These are phyloP conservation scores for Silene vulgaris DNA, from an alignment of 179 eudicot genomes.

Conservation along the genomic window DNA sequence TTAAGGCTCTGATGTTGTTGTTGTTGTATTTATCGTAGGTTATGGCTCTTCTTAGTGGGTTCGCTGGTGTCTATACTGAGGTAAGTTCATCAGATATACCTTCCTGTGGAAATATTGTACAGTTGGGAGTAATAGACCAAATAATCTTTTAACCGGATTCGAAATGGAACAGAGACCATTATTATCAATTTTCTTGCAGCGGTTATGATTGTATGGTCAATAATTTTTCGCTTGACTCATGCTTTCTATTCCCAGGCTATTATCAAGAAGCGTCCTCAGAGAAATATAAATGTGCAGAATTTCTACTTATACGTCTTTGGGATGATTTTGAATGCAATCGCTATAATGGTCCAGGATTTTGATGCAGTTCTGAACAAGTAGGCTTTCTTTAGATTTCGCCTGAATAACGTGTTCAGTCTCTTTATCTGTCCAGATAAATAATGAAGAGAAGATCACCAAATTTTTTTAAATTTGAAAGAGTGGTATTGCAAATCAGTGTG, in stretches of 20 bases:
- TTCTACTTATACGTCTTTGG: conserved; percentile 97
- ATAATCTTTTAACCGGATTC: no score
- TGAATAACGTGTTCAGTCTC: background rate
- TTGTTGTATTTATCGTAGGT: conserved; percentile 55
- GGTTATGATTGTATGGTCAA: background rate
- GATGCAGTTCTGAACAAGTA: conserved; percentile 21
- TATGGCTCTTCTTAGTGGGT: conserved; percentile 98
- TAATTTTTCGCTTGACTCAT: background rate
- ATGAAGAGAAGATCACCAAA: background rate
- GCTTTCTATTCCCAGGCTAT: conserved; percentile 57
- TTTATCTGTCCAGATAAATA: background rate
- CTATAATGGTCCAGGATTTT: conserved; percentile 85
- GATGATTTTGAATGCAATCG: conserved; percentile 90
- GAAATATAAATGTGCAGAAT: conserved; percentile 98
- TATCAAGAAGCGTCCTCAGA: conserved; percentile 89
- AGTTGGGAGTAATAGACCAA: no score
- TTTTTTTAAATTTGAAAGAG: no score
- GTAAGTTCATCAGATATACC: conserved; percentile 27
- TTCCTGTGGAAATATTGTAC: no score
- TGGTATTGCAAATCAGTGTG: no score
- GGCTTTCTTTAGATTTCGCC: background rate
- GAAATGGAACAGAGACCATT: no score
- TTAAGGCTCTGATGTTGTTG: no score
- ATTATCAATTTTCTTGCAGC: background rate
- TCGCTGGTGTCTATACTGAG: conserved; percentile 99